phyloP scores from a whole-genome alignment of 139 green algal species.

The Choricystis sp. region DNA sequence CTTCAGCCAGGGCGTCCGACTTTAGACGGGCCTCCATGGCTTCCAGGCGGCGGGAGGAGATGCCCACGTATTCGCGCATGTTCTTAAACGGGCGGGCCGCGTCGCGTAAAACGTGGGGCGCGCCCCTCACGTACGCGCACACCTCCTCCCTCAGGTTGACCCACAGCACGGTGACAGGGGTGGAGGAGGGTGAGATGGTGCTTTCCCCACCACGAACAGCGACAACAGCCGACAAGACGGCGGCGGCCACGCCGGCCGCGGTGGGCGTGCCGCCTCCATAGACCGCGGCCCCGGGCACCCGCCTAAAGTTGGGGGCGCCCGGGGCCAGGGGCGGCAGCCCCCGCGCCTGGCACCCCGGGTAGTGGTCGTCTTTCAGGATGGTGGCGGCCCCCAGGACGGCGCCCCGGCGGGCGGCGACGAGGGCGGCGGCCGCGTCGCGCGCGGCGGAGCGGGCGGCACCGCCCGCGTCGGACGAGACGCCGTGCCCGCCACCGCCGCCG shows the following conservation, averaged over 20 bases:
- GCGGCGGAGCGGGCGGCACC: background rate
- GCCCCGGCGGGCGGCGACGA: constrained; percentile 34
- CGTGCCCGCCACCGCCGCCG: background rate
- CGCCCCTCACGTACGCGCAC: constrained; percentile 84
- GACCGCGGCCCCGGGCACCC: constrained; percentile 36
- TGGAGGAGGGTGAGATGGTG: background rate
- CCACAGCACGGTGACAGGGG: constrained; percentile 57
- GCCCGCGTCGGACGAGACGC: background rate
- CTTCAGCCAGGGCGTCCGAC: constrained; percentile 70
- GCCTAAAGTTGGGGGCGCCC: constrained; percentile 71
- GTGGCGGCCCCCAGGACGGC: constrained; percentile 54
- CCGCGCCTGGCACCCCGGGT: constrained; percentile 30
- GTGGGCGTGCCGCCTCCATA: constrained; percentile 81
- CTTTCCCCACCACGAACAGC: background rate
- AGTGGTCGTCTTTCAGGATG: constrained; percentile 84
- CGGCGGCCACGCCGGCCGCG: constrained; percentile 44
- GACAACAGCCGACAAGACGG: background rate
- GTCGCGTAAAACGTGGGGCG: constrained; percentile 83
- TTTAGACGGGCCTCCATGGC: constrained; percentile 81
- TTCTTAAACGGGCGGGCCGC: constrained; percentile 81
- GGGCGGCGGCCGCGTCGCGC: constrained; percentile 6
- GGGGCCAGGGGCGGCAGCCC: constrained; percentile 15
- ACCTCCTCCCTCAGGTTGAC: constrained; percentile 93
- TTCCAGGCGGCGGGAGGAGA: constrained; percentile 60
- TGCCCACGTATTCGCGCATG: constrained; percentile 85